Conservation (phyloP, 768 basidiomycete genomes). For the Lactarius trivialis region DNA sequence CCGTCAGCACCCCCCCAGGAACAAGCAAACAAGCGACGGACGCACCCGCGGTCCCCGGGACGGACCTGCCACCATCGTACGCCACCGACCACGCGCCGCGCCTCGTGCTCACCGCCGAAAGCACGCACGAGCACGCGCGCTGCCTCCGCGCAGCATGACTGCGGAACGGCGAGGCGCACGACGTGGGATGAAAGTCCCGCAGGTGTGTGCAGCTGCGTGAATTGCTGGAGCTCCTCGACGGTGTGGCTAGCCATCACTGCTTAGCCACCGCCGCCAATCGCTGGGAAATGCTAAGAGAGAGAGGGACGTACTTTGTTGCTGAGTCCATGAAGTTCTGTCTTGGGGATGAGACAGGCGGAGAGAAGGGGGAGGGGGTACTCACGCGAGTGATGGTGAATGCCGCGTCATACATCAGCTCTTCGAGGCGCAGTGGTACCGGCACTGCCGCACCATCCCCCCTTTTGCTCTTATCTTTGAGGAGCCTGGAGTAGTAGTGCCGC, state of each 20-base stretch:
- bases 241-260: not conserved
- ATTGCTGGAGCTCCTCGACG: conserved; percentile 68
- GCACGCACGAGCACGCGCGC: conserved; percentile 65
- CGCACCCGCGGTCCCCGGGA: conserved; percentile 61
- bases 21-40: too few species aligned
- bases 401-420: not conserved
- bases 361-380: not conserved
- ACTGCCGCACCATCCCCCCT: not conserved
- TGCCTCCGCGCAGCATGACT: conserved; percentile 67
- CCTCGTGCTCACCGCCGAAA: conserved; percentile 73
- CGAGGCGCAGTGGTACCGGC: not conserved
- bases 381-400: not conserved
- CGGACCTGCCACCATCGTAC: conserved; percentile 98
- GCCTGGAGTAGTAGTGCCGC: not conserved
- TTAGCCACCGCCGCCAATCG: not conserved
- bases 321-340: not conserved
- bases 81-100: conserved; percentile 71
- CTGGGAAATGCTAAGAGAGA: not conserved
- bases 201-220: conserved; percentile 73
- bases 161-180: conserved; percentile 62
- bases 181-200: conserved; percentile 82
- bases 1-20: not conserved
- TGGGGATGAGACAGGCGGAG: not conserved
- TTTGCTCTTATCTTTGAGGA: not conserved
- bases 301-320: not conserved